phyloP scores from a whole-genome alignment of 768 basidiomycete genomes.

The Dentipellis sp. region DNA sequence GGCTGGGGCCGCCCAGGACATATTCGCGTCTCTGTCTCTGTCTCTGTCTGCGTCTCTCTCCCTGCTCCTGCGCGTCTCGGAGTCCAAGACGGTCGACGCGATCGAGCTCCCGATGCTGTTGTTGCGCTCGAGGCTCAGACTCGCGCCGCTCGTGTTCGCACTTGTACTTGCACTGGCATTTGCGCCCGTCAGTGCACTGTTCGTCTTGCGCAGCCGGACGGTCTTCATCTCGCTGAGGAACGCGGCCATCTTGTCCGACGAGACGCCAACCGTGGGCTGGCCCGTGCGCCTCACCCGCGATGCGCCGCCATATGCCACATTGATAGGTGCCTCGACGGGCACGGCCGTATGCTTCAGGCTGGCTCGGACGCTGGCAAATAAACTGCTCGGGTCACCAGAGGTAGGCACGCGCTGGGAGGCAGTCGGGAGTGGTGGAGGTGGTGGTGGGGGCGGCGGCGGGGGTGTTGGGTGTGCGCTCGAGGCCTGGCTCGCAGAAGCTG shows the following conservation, averaged over 20 bases:
- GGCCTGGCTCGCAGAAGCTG: background rate
- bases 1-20: no score
- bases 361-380: slow-evolving; percentile 58
- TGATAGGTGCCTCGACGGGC: slow-evolving; percentile 64
- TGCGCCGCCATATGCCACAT: slow-evolving; percentile 23
- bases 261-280: slow-evolving; percentile 61
- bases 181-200: slow-evolving; percentile 19
- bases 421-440: background rate
- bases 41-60: no score
- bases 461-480: slow-evolving; percentile 4
- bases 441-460: slow-evolving; percentile 14
- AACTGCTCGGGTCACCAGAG: slow-evolving; percentile 22
- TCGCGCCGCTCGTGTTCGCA: no score
- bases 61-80: slow-evolving; percentile 2
- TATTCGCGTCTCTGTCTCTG: no score
- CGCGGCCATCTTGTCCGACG: slow-evolving; percentile 76
- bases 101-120: no score
- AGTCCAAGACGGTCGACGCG: no score
- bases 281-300: slow-evolving; percentile 35
- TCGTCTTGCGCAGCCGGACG: slow-evolving; percentile 53
- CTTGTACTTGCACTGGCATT: background rate
- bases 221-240: slow-evolving; percentile 77
- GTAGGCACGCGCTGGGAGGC: slow-evolving; percentile 8
- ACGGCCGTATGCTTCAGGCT: slow-evolving; percentile 46
- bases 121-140: no score